Conservation (phyloP, 805 yeast genomes). For the Starmerella gropengiesseri region DNA sequence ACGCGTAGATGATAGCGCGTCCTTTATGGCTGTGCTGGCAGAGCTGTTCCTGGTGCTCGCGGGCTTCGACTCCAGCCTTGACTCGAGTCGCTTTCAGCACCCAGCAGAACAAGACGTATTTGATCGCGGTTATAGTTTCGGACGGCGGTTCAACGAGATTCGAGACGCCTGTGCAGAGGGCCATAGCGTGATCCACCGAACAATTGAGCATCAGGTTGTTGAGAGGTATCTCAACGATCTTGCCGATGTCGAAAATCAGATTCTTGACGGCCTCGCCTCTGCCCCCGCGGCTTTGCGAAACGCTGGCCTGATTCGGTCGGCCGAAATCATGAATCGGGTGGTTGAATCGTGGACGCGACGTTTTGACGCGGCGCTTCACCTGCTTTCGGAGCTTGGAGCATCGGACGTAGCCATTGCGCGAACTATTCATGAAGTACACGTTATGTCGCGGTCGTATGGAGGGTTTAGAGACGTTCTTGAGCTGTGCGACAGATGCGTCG, state of each 20-base stretch:
- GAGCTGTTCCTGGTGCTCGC: conserved; percentile 16
- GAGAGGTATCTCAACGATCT: conserved; percentile 8
- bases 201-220: conserved; percentile 4
- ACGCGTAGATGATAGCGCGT: too few species aligned
- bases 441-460: not conserved
- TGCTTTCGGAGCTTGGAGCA: conserved; percentile 4
- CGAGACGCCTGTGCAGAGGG: not conserved
- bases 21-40: conserved; percentile 10
- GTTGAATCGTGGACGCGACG: conserved; percentile 8
- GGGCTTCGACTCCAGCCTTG: conserved; percentile 10
- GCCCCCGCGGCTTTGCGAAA: too few species aligned
- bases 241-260: conserved; percentile 1
- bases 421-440: not conserved
- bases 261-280: not conserved
- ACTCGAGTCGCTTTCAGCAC: not conserved
- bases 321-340: conserved; percentile 3
- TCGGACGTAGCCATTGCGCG: not conserved
- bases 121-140: conserved; percentile 7
- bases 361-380: not conserved
- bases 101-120: conserved; percentile 13
- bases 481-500: conserved; percentile 4
- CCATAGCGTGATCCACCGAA: conserved; percentile 5
- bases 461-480: conserved; percentile 8
- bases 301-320: not conserved
- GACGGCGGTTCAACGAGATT: conserved; percentile 5